phyloP scores from a whole-genome alignment of 805 yeast species.

The Groenewaldozyma tartarivorans region DNA sequence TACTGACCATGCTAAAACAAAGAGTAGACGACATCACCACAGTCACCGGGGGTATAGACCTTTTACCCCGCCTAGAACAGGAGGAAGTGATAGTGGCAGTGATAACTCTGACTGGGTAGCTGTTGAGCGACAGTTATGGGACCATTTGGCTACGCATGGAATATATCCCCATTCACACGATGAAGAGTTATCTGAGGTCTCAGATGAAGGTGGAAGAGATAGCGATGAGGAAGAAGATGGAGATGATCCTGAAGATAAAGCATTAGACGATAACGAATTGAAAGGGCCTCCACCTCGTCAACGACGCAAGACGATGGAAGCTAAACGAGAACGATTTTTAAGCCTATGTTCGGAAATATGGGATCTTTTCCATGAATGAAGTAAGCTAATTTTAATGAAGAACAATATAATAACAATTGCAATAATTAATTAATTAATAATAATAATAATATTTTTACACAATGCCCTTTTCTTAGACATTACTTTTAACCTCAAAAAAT shows the following conservation, averaged over 20 bases:
- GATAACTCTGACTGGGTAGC: neutral
- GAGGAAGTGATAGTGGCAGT: no score
- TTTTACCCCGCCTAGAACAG: neutral
- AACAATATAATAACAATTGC: neutral
- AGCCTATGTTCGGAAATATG: slow-evolving; percentile 25
- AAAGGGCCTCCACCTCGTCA: slow-evolving; percentile 2
- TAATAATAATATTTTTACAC: neutral
- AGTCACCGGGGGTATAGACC: neutral
- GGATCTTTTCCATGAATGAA: slow-evolving; percentile 20
- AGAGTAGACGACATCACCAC: no score
- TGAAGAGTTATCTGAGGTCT: neutral
- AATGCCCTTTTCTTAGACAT: slow-evolving; percentile 40
- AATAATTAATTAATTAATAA: neutral
- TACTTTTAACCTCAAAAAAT: slow-evolving; percentile 90
- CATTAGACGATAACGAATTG: slow-evolving; percentile 16
- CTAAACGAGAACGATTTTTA: slow-evolving; percentile 14
- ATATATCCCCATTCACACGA: neutral
- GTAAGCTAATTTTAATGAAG: no score
- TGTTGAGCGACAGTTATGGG: neutral
- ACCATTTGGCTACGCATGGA: neutral
- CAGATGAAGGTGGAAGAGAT: slow-evolving; percentile 12
- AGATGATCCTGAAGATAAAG: slow-evolving; percentile 18
- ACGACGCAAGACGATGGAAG: slow-evolving; percentile 10
- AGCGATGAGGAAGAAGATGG: slow-evolving; percentile 17
- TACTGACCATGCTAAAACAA: neutral